These are phyloP conservation scores for Botrytis fabae DNA, from an alignment of 2,329 filamentous ascomycete genomes.

Conservation along the genomic window DNA sequence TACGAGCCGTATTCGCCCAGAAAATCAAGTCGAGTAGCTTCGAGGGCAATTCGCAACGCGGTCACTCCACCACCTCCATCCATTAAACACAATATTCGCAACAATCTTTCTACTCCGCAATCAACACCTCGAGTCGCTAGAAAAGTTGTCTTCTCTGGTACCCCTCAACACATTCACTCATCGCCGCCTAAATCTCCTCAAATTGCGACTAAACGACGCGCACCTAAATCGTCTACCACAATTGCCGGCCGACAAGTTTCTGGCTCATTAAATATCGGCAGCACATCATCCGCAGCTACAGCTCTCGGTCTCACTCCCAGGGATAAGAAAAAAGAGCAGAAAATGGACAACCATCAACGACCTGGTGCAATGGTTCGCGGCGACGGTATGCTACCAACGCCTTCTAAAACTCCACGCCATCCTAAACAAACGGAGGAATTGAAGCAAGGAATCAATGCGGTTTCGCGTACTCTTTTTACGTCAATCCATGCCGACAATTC, in stretches of 20 bases:
- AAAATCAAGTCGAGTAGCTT: constrained; percentile 65
- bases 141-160: constrained; percentile 29
- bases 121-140: constrained; percentile 27
- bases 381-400: constrained; percentile 69
- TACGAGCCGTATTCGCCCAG: constrained; percentile 74
- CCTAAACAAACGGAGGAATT: constrained; percentile 56
- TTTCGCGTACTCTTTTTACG: constrained; percentile 65
- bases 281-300: constrained; percentile 46
- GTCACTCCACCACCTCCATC: constrained; percentile 55
- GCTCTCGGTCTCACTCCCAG: constrained; percentile 34
- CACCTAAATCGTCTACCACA: constrained; percentile 39
- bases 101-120: constrained; percentile 34
- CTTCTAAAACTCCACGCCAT: constrained; percentile 71
- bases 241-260: constrained; percentile 52
- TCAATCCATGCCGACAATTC: constrained; percentile 43
- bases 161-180: constrained; percentile 26
- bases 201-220: constrained; percentile 35
- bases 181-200: constrained; percentile 35
- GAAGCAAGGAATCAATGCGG: constrained; percentile 51
- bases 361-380: constrained; percentile 27
- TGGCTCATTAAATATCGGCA: constrained; percentile 48
- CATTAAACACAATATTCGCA: constrained; percentile 43
- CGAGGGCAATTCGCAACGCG: constrained; percentile 49
- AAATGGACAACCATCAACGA: constrained; percentile 31
- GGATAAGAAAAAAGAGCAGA: constrained; percentile 29